A percentile compares a stretch with the other conserved stretches of the same genome.
Evolutionary conservation across 192 early-diverging fungal species (phyloP).

Genomic region (Allomyces javanicus): DNA sequence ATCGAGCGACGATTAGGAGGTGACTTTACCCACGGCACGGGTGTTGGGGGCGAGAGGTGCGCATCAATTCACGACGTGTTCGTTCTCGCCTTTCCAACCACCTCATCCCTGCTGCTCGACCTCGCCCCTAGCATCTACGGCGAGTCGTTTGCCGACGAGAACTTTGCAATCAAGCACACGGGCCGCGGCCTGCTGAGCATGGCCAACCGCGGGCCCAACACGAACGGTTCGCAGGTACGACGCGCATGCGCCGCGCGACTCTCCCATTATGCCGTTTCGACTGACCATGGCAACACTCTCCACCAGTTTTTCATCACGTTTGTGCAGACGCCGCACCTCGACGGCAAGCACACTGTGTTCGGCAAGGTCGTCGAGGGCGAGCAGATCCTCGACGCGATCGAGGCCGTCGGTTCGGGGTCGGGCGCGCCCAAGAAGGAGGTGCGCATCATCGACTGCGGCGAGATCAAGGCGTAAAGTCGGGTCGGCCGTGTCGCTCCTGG

Average conservation of each 20-base stretch:
- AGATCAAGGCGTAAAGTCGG: conserved; percentile 11
- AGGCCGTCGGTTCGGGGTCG: conserved; percentile 27
- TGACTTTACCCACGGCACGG: conserved; percentile 48
- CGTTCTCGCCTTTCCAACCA: no score
- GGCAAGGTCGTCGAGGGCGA: conserved; percentile 53
- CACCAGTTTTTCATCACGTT: conserved; percentile 55
- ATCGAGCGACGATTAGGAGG: conserved; percentile 24
- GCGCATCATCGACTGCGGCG: conserved; percentile 58
- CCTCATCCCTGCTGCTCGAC: no score
- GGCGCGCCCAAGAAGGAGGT: conserved; percentile 33
- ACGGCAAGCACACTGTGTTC: conserved; percentile 44
- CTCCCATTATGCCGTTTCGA: no score
- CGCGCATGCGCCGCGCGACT: not conserved
- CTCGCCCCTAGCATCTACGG: conserved; percentile 50
- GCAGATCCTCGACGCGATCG: conserved; percentile 56
- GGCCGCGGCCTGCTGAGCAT: conserved; percentile 46
- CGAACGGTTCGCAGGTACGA: conserved; percentile 64
- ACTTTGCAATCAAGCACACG: conserved; percentile 49
- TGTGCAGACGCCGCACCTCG: conserved; percentile 52
- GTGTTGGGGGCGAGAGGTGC: conserved; percentile 53
- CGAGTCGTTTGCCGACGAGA: conserved; percentile 48
- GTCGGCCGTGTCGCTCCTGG: no score
- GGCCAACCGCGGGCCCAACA: conserved; percentile 59
- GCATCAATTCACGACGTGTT: no score
- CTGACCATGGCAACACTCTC: no score